Conservation (phyloP, 2,329 filamentous ascomycete genomes). For the Monosporascus sp. region DNA sequence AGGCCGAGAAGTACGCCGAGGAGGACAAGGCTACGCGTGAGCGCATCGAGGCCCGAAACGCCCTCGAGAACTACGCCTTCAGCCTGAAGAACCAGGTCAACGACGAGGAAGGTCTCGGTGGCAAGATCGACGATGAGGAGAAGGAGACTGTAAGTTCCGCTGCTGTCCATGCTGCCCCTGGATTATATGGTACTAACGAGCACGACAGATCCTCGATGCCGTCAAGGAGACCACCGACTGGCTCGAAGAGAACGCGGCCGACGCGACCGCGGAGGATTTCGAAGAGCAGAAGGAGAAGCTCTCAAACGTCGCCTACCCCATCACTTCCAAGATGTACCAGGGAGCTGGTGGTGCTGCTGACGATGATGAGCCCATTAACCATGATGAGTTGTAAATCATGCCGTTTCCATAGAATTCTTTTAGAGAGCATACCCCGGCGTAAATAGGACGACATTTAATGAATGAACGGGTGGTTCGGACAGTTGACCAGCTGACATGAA, state of each 20-base stretch:
- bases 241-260: conserved; percentile 90
- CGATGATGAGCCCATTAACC: conserved; percentile 63
- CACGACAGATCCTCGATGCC: conserved; percentile 70
- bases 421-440: conserved; percentile 27
- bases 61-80: conserved; percentile 98
- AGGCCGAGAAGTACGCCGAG: conserved; percentile 98
- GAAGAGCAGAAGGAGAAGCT: conserved; percentile 99
- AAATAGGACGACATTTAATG: conserved; percentile 1
- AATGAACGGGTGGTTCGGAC: not conserved
- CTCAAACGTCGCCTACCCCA: conserved; percentile 92
- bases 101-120: conserved; percentile 92
- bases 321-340: conserved; percentile 95
- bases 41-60: conserved; percentile 94
- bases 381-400: conserved; percentile 70
- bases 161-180: not conserved
- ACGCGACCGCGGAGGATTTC: conserved; percentile 87
- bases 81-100: conserved; percentile 98
- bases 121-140: conserved; percentile 97
- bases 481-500: too few species aligned
- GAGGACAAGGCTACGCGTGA: conserved; percentile 98
- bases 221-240: conserved; percentile 96
- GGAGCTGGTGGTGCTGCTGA: conserved; percentile 59
- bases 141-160: conserved; percentile 75
- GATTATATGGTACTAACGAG: conserved; percentile 28
- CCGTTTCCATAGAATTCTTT: conserved; percentile 22